Evolutionary conservation across 108 stramenopile genomes (phyloP).

Genomic region (Heterococcus sp.): DNA sequence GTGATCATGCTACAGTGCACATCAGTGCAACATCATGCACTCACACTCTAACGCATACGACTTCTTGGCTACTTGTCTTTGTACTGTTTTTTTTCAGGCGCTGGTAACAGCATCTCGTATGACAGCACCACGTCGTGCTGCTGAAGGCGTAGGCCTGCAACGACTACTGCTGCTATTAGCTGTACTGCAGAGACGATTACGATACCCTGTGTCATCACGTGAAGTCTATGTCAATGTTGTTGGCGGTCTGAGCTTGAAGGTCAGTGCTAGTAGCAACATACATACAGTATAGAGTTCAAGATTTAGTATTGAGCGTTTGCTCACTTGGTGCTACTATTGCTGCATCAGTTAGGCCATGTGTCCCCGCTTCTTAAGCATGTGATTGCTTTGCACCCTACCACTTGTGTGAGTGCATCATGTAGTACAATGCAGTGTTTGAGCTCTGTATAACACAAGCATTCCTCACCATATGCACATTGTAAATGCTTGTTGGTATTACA

Average conservation of each 20-base stretch:
- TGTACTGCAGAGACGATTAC: conserved; percentile 81
- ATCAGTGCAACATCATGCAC: too few relatives aligned
- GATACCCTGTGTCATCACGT: conserved; percentile 58
- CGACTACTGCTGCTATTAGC: conserved; percentile 78
- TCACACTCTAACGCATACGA: too few relatives aligned
- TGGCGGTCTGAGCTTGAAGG: conserved; percentile 66
- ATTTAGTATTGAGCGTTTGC: not conserved
- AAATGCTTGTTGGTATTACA: not conserved
- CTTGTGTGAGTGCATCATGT: too few relatives aligned
- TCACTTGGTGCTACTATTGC: not conserved
- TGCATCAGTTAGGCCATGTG: not conserved
- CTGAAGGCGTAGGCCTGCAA: conserved; percentile 71
- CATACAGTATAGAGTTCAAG: not conserved
- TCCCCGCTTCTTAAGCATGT: not conserved
- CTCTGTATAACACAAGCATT: too few relatives aligned
- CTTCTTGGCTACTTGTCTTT: too few relatives aligned
- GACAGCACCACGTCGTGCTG: conserved; percentile 49
- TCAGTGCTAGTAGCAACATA: conserved; percentile 48
- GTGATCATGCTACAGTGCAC: too few relatives aligned
- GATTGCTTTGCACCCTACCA: not conserved
- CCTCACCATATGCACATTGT: not conserved
- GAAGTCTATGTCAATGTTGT: conserved; percentile 85
- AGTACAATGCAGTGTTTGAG: too few relatives aligned
- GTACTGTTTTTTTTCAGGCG: too few relatives aligned
- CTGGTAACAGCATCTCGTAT: conserved; percentile 59